A percentile compares a stretch with the other conserved stretches of the same genome.
Conservation (phyloP, 176 grass and related monocot genomes). For the Aegilops longissima region DNA sequence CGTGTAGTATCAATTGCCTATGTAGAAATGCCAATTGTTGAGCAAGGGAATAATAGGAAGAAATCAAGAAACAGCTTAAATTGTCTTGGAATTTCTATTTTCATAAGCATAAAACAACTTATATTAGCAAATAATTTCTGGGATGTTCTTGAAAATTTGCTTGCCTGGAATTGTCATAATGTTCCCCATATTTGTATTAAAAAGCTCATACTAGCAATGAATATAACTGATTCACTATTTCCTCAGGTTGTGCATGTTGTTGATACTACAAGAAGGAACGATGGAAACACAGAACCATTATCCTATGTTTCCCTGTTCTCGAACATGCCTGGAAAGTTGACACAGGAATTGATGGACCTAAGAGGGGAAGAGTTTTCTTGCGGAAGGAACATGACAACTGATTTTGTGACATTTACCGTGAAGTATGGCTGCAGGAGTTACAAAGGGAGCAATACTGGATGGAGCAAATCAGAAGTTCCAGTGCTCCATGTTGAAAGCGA, state of each 20-base stretch:
- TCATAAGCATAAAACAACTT: too few species aligned
- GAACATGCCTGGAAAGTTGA: constrained; percentile 76
- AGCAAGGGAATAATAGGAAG: neutral
- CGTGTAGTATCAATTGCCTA: neutral
- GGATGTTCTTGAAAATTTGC: too few species aligned
- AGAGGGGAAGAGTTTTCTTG: constrained; percentile 83
- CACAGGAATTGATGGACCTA: constrained; percentile 60
- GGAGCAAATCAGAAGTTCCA: constrained; percentile 72
- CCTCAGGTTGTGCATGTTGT: constrained; percentile 96
- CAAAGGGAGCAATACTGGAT: constrained; percentile 56
- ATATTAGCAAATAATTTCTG: too few species aligned
- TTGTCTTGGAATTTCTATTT: neutral
- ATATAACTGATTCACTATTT: constrained; percentile 30
- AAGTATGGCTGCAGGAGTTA: constrained; percentile 91
- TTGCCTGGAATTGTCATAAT: too few species aligned
- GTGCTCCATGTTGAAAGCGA: constrained; percentile 80
- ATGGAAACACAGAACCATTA: constrained; percentile 50
- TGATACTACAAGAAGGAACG: constrained; percentile 56
- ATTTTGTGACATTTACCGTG: constrained; percentile 83
- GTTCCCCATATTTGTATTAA: neutral
- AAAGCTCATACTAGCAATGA: neutral
- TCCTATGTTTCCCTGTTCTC: constrained; percentile 95
- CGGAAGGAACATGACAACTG: constrained; percentile 56
- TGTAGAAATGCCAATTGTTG: neutral
- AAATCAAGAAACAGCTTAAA: neutral